Conservation (phyloP, 805 yeast genomes). For the Candida adriatica region DNA sequence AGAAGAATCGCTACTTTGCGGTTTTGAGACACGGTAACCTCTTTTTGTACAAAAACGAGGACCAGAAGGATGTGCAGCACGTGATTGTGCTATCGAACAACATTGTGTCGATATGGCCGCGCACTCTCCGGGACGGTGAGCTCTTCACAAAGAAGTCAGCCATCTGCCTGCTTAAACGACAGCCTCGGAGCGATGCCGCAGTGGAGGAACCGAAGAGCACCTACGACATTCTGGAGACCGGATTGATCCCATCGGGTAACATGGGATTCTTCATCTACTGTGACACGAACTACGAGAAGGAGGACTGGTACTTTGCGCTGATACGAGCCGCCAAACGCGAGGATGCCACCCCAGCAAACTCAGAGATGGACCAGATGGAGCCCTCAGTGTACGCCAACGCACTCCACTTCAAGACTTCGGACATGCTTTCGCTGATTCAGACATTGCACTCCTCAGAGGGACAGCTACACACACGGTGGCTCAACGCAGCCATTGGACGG, state of each 20-base stretch:
- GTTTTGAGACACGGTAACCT: constrained; percentile 82
- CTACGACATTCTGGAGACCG: constrained; percentile 18
- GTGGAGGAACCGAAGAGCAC: constrained; percentile 13
- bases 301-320: constrained; percentile 87
- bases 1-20: constrained; percentile 59
- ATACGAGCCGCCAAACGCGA: constrained; percentile 63
- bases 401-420: constrained; percentile 60
- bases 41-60: constrained; percentile 73
- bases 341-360: constrained; percentile 12
- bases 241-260: constrained; percentile 24
- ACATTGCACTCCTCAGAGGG: constrained; percentile 77
- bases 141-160: constrained; percentile 77
- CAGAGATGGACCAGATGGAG: constrained; percentile 33
- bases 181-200: constrained; percentile 24
- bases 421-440: constrained; percentile 68
- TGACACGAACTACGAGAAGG: constrained; percentile 76
- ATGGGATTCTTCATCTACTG: constrained; percentile 56
- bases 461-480: constrained; percentile 80
- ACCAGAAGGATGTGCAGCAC: constrained; percentile 59
- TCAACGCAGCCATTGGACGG: constrained; percentile 83
- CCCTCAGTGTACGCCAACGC: constrained; percentile 68
- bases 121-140: constrained; percentile 63
- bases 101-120: constrained; percentile 82
- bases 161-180: constrained; percentile 58
- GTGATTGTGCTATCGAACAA: constrained; percentile 71